A percentile compares a stretch with the other conserved stretches of the same genome.
Evolutionary conservation across 208 protist species (phyloP).

Genomic region (Porcisia hertigi): DNA sequence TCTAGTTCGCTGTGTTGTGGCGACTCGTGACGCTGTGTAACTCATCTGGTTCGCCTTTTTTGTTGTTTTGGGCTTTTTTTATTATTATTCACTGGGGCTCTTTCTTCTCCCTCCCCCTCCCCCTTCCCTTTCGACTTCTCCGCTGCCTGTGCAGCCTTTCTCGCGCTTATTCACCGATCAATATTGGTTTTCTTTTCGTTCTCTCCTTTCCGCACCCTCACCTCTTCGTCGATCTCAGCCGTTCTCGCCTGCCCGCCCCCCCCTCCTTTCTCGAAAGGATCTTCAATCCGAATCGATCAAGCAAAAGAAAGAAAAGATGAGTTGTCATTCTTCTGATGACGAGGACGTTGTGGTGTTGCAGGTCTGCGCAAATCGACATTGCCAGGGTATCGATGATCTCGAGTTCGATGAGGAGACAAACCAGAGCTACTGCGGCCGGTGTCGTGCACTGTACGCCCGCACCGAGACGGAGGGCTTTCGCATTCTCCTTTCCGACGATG

Average conservation of each 20-base stretch:
- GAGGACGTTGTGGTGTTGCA: slow-evolving; percentile 82
- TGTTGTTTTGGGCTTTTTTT: background rate
- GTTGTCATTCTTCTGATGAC: slow-evolving; percentile 54
- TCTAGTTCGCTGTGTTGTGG: background rate
- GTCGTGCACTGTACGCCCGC: slow-evolving; percentile 60
- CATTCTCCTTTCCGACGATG: slow-evolving; percentile 63
- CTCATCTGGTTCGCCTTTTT: background rate
- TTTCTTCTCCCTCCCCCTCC: background rate
- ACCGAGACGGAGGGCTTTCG: slow-evolving; percentile 71
- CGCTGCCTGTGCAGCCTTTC: too few relatives aligned
- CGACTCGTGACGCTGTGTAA: background rate
- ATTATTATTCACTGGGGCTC: background rate
- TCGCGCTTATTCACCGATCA: too few relatives aligned
- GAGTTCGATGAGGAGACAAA: slow-evolving; percentile 74
- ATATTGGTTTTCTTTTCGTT: too few relatives aligned
- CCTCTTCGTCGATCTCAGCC: too few relatives aligned
- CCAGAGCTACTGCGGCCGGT: slow-evolving; percentile 74
- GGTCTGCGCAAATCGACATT: slow-evolving; percentile 70
- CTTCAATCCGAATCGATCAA: background rate
- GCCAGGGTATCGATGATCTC: slow-evolving; percentile 75
- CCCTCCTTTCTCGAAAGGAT: background rate
- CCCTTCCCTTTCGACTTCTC: background rate
- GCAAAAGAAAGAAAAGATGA: slow-evolving; percentile 7
- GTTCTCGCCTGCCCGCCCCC: background rate
- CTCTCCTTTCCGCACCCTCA: too few relatives aligned